A percentile compares a stretch with the other conserved stretches of the same genome.
These are phyloP conservation scores for Chaetomium fimeti DNA, from an alignment of 495 filamentous ascomycete species.

Conservation along the genomic window DNA sequence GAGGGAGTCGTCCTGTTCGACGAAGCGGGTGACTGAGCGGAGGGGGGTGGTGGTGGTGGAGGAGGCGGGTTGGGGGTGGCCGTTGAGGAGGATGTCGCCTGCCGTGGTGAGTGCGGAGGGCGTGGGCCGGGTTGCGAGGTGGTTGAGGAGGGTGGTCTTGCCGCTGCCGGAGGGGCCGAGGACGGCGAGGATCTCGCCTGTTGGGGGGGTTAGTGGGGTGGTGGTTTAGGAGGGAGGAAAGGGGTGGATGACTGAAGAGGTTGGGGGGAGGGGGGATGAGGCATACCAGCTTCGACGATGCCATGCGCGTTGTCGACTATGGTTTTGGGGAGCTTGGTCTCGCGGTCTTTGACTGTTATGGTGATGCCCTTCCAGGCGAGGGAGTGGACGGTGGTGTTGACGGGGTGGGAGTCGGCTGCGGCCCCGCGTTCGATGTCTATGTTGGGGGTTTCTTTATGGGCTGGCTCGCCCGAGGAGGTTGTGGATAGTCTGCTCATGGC, in stretches of 20 bases:
- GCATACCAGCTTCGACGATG: slow-evolving; percentile 49
- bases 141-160: slow-evolving; percentile 76
- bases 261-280: too few relatives aligned
- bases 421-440: slow-evolving; percentile 30
- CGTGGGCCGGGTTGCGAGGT: slow-evolving; percentile 68
- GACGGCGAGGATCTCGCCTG: slow-evolving; percentile 69
- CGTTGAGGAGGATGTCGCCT: slow-evolving; percentile 59
- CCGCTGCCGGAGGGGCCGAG: slow-evolving; percentile 77
- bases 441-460: slow-evolving; percentile 2
- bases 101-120: not conserved
- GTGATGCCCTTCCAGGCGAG: slow-evolving; percentile 63
- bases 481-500: slow-evolving; percentile 15
- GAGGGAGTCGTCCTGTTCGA: slow-evolving; percentile 83
- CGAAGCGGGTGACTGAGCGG: slow-evolving; percentile 61
- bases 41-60: slow-evolving; percentile 35
- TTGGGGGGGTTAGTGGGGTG: not conserved
- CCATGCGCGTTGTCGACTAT: slow-evolving; percentile 56
- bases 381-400: slow-evolving; percentile 40
- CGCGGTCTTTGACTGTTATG: slow-evolving; percentile 67
- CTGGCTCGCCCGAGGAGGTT: slow-evolving; percentile 8
- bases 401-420: slow-evolving; percentile 35
- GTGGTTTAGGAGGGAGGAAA: not conserved
- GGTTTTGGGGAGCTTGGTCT: slow-evolving; percentile 57
- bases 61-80: slow-evolving; percentile 34
- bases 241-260: too few relatives aligned